Evolutionary conservation across 495 filamentous ascomycete species (phyloP).

Genomic region (Durotheca rogersii): DNA sequence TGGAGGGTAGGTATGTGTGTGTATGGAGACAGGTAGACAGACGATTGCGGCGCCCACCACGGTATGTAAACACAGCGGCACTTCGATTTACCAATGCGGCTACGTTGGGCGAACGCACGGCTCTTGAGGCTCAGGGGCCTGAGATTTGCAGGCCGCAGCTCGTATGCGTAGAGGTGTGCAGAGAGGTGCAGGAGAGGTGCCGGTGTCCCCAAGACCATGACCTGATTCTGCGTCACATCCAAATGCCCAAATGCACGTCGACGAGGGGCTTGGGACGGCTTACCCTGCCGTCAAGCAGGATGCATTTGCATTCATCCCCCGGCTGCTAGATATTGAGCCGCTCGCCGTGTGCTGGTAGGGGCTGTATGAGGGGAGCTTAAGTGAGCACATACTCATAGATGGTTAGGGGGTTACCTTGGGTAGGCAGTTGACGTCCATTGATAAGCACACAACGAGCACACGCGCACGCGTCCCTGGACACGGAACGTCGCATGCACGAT

Average conservation of each 20-base stretch:
- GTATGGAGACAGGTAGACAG: no score
- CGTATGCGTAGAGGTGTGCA: neutral
- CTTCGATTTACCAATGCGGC: neutral
- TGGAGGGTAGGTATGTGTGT: no score
- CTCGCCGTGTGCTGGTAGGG: no score
- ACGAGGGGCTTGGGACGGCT: constrained; percentile 8
- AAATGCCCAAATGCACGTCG: neutral
- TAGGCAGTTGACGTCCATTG: no score
- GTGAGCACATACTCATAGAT: no score
- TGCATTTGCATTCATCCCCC: no score
- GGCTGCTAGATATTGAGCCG: no score
- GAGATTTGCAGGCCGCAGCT: constrained; percentile 1
- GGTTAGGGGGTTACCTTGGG: no score
- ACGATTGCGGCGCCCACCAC: neutral
- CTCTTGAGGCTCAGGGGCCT: neutral
- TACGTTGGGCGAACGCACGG: neutral
- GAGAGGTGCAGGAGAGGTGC: neutral
- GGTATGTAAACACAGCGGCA: neutral
- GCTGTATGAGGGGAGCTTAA: no score
- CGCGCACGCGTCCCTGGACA: no score
- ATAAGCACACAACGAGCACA: no score
- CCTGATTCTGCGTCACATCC: constrained; percentile 21
- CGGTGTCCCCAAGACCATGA: constrained; percentile 13
- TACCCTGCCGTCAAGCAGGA: neutral
- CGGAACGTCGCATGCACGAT: neutral